phyloP scores from a whole-genome alignment of 2,329 filamentous ascomycete genomes.

The Juglanconis oblonga region DNA sequence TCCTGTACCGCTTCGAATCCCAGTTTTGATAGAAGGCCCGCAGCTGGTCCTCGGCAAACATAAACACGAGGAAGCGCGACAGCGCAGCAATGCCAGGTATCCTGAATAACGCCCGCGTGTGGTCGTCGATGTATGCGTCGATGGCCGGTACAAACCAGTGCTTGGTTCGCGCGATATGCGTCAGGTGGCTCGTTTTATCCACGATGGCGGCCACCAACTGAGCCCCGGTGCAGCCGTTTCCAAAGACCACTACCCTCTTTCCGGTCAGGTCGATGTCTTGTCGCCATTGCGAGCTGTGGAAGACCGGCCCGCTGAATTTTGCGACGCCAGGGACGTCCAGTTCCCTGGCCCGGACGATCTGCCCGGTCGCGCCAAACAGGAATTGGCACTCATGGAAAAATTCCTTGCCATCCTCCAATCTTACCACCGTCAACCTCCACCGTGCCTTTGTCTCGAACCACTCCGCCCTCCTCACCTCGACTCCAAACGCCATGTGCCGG shows the following conservation, averaged over 20 bases:
- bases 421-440: constrained; percentile 33
- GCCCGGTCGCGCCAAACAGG: constrained; percentile 34
- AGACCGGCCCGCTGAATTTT: constrained; percentile 28
- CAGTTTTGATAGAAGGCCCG: constrained; percentile 39
- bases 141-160: constrained; percentile 50
- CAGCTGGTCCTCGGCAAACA: constrained; percentile 31
- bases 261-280: constrained; percentile 21
- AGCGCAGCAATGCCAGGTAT: constrained; percentile 45
- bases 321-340: constrained; percentile 29
- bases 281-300: constrained; percentile 32
- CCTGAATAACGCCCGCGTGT: constrained; percentile 29
- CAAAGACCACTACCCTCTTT: constrained; percentile 33
- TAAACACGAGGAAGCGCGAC: constrained; percentile 40
- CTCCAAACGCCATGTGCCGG: constrained; percentile 36
- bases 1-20: constrained; percentile 31
- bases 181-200: constrained; percentile 30
- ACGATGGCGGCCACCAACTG: constrained; percentile 35
- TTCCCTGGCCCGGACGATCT: constrained; percentile 31
- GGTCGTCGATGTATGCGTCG: constrained; percentile 58
- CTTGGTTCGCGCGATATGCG: constrained; percentile 40
- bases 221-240: constrained; percentile 34
- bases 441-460: constrained; percentile 34
- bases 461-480: constrained; percentile 34
- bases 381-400: constrained; percentile 37
- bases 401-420: constrained; percentile 22